Evolutionary conservation across 129 eudicot genomes (phyloP), one percentile per base, ranked within the genome.

Genomic region (Saussurea involucrata): DNA sequence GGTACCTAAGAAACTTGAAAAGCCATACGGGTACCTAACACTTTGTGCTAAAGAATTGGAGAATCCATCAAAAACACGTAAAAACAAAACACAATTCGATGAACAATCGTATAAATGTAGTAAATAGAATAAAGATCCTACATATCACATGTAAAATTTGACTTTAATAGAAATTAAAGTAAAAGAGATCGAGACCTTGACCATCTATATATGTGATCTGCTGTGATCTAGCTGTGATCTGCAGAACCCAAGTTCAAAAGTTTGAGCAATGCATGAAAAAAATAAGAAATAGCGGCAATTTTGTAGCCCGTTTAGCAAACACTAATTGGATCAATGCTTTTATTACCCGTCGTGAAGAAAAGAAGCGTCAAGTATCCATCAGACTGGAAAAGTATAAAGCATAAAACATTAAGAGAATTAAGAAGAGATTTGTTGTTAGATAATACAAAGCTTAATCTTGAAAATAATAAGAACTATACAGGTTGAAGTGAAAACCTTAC

Each of bases 361-460:
- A 93, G 96, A 66, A 93, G 79, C 9, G 96, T 90, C 2, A 94
- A 96, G 77, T 81, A 93, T 53, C 98, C 98, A 75, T 93, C 94
- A 27, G 85, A 32, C 98, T 93, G 89, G 79, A 63, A 37, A 76
- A 74, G 13, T n/a, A 73, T 13, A 9, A 44, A 68, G 42, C 20
- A 2, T 46, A 63, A 64, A 68, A 27, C 18, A 20, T 44, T 17
- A 74, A 36, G 13, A 63, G 22, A 69, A 34, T 6, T 71, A 34
- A 68, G 29, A 20, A 22, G 15, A 27, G 2, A 53, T 53, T 4
- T 53, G 61, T 17, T 72, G 49, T 27, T 53, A 71, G 6, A 5
- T 17, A 58, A 42, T 5, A 4, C 17, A 17, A n/a, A 65, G 65
- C 8, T 33, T 7, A 24, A 68, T 49, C 24, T 46, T 12, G 12